Conservation (phyloP, 1,139 yeast genomes). For the Yamadazyma siamensis region DNA sequence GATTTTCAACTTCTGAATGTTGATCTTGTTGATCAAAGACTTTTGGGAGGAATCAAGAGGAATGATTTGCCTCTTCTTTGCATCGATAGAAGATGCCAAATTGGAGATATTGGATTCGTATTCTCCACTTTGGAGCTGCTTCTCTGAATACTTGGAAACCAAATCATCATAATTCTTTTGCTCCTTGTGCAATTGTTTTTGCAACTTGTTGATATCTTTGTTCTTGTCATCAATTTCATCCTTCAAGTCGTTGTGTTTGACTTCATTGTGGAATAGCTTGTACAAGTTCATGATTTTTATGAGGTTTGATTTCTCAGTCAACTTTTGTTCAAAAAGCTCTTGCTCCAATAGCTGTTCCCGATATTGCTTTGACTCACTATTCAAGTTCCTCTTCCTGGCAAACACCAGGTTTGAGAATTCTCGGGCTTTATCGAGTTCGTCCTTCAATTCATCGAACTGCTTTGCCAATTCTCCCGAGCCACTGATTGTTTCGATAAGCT, state of each 20-base stretch:
- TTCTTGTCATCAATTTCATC: constrained; percentile 23
- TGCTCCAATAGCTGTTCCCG: constrained; percentile 75
- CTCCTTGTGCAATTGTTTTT: constrained; percentile 20
- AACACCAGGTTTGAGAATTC: constrained; percentile 64
- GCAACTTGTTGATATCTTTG: constrained; percentile 26
- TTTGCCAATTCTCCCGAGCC: constrained; percentile 69
- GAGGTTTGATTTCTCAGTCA: constrained; percentile 45
- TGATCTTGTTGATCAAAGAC: constrained; percentile 46
- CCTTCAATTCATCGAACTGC: constrained; percentile 68
- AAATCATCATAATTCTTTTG: constrained; percentile 26
- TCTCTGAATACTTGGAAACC: constrained; percentile 46
- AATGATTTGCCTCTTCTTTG: constrained; percentile 46
- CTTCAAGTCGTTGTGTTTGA: constrained; percentile 33
- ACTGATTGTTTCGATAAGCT: constrained; percentile 74
- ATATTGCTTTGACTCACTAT: constrained; percentile 76
- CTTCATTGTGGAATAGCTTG: constrained; percentile 65
- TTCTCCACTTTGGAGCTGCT: constrained; percentile 40
- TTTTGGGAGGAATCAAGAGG: constrained; percentile 57
- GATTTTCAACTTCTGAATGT: constrained; percentile 48
- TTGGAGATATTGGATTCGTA: constrained; percentile 36
- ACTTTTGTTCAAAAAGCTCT: constrained; percentile 59
- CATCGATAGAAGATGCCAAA: constrained; percentile 39
- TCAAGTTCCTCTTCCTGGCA: constrained; percentile 68
- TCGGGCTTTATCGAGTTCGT: constrained; percentile 64
- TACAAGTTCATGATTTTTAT: constrained; percentile 55